Conservation (phyloP, 129 eudicot genomes). For the Flaveria brownii region DNA sequence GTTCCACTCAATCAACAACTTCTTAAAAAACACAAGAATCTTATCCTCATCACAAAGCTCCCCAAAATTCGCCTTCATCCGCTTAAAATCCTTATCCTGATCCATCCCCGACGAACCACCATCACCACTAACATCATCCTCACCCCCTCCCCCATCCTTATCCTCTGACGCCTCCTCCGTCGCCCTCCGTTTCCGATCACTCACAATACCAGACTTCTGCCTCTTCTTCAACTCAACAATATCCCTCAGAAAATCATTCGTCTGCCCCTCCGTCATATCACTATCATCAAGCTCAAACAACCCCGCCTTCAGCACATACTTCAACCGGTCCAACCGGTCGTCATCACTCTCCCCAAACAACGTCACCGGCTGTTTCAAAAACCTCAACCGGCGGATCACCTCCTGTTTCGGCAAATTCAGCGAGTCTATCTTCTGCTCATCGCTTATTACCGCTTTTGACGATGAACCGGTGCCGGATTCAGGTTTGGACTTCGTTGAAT, state of each 20-base stretch:
- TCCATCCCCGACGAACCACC: conserved; percentile 65
- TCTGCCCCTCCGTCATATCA: conserved; percentile 97
- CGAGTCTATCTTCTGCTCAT: conserved; percentile 70
- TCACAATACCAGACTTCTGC: conserved; percentile 71
- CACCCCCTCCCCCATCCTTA: conserved; percentile 79
- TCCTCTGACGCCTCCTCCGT: conserved; percentile 67
- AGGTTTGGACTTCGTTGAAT: conserved; percentile 44
- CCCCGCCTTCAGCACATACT: conserved; percentile 75
- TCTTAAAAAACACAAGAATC: conserved; percentile 92
- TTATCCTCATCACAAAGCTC: conserved; percentile 93
- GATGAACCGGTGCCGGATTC: conserved; percentile 53
- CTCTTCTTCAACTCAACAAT: conserved; percentile 85
- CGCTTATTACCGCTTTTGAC: conserved; percentile 44
- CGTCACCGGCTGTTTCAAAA: conserved; percentile 84
- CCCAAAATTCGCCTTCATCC: conserved; percentile 72
- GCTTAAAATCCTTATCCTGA: conserved; percentile 71
- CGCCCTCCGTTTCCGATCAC: conserved; percentile 82
- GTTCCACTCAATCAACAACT: conserved; percentile 94
- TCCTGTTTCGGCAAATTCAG: conserved; percentile 71
- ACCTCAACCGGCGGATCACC: conserved; percentile 78
- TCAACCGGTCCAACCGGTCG: conserved; percentile 72
- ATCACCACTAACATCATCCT: conserved; percentile 75
- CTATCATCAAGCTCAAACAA: conserved; percentile 83
- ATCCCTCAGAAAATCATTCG: conserved; percentile 87
- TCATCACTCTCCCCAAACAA: conserved; percentile 78